Conservation (phyloP, 306 rosid species). For the Quercus dentata region DNA sequence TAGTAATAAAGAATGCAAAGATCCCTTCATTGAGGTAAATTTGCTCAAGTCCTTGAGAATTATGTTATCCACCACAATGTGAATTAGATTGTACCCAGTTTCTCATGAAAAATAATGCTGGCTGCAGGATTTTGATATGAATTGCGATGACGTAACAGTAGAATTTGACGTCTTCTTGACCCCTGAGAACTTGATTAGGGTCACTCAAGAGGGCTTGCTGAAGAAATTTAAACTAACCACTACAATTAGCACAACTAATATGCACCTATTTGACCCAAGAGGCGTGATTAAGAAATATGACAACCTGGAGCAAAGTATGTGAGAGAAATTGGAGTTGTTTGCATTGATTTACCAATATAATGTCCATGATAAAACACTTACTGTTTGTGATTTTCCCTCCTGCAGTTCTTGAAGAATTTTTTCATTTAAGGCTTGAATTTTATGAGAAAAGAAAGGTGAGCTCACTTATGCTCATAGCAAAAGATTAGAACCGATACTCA, state of each 20-base stretch:
- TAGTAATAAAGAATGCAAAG: slow-evolving; percentile 70
- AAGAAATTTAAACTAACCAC: too few relatives aligned
- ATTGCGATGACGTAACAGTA: slow-evolving; percentile 75
- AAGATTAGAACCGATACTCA: background rate
- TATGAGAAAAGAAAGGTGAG: slow-evolving; percentile 85
- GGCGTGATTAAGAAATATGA: slow-evolving; percentile 66
- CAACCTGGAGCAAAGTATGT: slow-evolving; percentile 76
- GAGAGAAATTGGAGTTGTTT: background rate
- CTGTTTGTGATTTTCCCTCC: background rate
- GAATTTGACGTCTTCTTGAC: slow-evolving; percentile 60
- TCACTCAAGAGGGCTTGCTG: too few relatives aligned
- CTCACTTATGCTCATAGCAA: background rate
- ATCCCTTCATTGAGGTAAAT: slow-evolving; percentile 73
- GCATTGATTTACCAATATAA: background rate
- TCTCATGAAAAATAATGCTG: background rate
- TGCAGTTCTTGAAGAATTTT: slow-evolving; percentile 91
- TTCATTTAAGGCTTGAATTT: slow-evolving; percentile 61
- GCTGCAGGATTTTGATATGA: slow-evolving; percentile 75
- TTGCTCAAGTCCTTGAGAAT: background rate
- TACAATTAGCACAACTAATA: too few relatives aligned
- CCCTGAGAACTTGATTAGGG: slow-evolving; percentile 30
- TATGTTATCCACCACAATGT: background rate
- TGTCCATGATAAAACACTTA: background rate
- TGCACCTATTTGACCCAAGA: too few relatives aligned
- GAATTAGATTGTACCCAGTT: background rate